A percentile compares a stretch with the other conserved stretches of the same genome.
Conservation (phyloP, 2,329 filamentous ascomycete genomes). For the Paramyrothecium sp. region DNA sequence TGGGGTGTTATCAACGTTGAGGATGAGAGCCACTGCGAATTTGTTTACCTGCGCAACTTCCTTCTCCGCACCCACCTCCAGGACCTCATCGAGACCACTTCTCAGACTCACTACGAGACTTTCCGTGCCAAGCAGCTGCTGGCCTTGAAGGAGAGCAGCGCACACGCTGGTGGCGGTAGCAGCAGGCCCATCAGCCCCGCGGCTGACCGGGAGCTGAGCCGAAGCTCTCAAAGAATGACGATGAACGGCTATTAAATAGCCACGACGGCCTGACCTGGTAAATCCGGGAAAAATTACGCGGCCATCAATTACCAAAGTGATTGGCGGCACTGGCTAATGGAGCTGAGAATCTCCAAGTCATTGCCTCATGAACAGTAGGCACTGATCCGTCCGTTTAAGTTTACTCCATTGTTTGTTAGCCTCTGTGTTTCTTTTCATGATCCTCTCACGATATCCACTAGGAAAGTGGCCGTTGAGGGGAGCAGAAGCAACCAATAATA, state of each 20-base stretch:
- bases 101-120: conserved; percentile 99
- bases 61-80: conserved; percentile 96
- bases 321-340: too few species aligned
- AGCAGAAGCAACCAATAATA: background rate
- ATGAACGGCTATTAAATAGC: conserved; percentile 92
- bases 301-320: conserved; percentile 27
- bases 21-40: conserved; percentile 99
- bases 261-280: conserved; percentile 21
- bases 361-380: too few species aligned
- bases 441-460: background rate
- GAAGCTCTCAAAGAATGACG: conserved; percentile 93
- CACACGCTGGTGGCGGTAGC: conserved; percentile 74
- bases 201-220: conserved; percentile 93
- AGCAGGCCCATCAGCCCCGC: conserved; percentile 88
- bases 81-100: conserved; percentile 98
- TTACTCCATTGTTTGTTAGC: too few species aligned
- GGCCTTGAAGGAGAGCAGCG: conserved; percentile 96
- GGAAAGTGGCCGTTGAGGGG: background rate
- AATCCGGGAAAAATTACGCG: conserved; percentile 29
- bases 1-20: conserved; percentile 99
- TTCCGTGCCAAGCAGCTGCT: conserved; percentile 99
- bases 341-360: too few species aligned
- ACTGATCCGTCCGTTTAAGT: too few species aligned
- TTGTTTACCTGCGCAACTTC: conserved; percentile 97
- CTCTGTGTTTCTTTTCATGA: background rate